Conservation (phyloP, 148 eudicot genomes). For the Dianthus caryophyllus region DNA sequence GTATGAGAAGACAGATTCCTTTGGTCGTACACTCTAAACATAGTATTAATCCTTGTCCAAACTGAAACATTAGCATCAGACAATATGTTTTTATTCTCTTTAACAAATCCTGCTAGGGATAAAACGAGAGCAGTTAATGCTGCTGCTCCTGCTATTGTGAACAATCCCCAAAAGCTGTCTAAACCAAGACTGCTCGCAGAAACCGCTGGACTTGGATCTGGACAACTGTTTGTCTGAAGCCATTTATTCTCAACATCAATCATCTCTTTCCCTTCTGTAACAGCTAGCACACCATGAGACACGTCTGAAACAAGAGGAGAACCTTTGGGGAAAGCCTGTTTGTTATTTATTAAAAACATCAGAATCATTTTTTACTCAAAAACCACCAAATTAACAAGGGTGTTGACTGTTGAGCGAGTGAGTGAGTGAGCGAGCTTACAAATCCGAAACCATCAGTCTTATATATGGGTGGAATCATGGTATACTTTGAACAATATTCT, state of each 20-base stretch:
- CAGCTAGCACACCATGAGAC: conserved; percentile 40
- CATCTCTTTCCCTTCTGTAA: conserved; percentile 50
- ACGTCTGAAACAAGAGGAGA: conserved; percentile 50
- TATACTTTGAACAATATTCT: conserved; percentile 32
- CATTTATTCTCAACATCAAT: conserved; percentile 32
- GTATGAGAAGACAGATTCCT: conserved; percentile 25
- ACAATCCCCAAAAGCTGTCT: conserved; percentile 31
- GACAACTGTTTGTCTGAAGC: conserved; percentile 17
- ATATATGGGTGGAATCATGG: conserved; percentile 39
- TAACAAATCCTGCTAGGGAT: conserved; percentile 16
- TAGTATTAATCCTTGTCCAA: conserved; percentile 18
- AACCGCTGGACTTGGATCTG: conserved; percentile 3
- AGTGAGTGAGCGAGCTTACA: conserved; percentile 17
- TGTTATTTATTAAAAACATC: not conserved
- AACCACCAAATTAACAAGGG: not conserved
- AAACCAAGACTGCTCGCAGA: conserved; percentile 25
- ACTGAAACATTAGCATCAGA: conserved; percentile 10
- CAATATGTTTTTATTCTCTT: conserved; percentile 19
- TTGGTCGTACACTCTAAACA: conserved; percentile 20
- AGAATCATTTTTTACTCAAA: not conserved
- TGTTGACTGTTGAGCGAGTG: too few species aligned
- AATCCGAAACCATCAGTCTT: conserved; percentile 52
- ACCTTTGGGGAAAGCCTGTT: conserved; percentile 39
- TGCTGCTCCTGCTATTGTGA: conserved; percentile 26
- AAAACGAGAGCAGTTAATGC: conserved; percentile 21